Conservation (phyloP, 31 red algal species). For the Endocladia muricata region DNA sequence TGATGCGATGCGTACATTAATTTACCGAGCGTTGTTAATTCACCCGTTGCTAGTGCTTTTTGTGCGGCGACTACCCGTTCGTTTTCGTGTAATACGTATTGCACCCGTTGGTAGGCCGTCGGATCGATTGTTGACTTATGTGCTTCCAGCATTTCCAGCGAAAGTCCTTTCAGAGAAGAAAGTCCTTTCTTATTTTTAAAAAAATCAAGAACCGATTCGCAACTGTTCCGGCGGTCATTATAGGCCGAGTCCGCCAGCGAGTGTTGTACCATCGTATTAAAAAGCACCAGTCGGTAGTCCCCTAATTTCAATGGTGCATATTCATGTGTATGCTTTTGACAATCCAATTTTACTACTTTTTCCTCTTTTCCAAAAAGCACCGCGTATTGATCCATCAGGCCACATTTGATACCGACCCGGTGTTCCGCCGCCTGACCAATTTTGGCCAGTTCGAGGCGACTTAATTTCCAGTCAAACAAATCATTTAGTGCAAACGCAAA, state of each 20-base stretch:
- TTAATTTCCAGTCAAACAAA: constrained; percentile 33
- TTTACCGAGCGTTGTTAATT: constrained; percentile 61
- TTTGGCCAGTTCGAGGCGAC: constrained; percentile 57
- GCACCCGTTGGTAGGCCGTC: constrained; percentile 60
- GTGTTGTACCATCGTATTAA: constrained; percentile 79
- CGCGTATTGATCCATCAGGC: constrained; percentile 99
- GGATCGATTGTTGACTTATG: constrained; percentile 50
- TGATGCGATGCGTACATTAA: constrained; percentile 89
- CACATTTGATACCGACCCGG: constrained; percentile 78
- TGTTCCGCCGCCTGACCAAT: constrained; percentile 89
- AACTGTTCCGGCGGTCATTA: constrained; percentile 51
- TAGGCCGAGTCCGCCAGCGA: constrained; percentile 85
- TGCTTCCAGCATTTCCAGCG: constrained; percentile 59
- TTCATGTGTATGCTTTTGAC: constrained; percentile 44
- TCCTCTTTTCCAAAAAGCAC: constrained; percentile 53
- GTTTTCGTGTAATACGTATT: constrained; percentile 88
- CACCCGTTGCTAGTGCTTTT: constrained; percentile 52
- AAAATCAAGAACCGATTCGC: constrained; percentile 60
- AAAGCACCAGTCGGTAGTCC: constrained; percentile 66
- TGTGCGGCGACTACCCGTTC: constrained; percentile 60
- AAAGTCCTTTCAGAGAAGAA: constrained; percentile 84
- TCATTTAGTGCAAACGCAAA: constrained; percentile 72
- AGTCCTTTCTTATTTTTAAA: too few relatives aligned
- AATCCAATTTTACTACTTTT: constrained; percentile 85
- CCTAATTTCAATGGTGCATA: constrained; percentile 76